phyloP scores from a whole-genome alignment of 2,329 filamentous ascomycete genomes.

The Shiraia bambusicola region DNA sequence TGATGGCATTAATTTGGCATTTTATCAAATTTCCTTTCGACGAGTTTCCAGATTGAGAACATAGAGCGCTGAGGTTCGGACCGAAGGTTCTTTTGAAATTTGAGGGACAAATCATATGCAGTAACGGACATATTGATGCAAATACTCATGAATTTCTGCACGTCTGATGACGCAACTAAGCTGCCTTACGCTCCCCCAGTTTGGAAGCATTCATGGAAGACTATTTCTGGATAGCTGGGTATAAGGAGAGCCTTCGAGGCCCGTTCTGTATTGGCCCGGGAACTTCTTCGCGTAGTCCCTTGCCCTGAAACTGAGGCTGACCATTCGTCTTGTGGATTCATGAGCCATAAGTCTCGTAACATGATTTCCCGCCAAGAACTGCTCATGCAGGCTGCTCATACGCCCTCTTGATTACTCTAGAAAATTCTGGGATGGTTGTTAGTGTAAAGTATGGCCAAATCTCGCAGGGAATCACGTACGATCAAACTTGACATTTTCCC shows the following conservation, averaged over 20 bases:
- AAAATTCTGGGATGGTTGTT: conserved; percentile 31
- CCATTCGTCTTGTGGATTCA: conserved; percentile 2
- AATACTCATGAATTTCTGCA: no score
- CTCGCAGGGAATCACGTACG: conserved; percentile 47
- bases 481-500: conserved; percentile 91
- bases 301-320: conserved; percentile 13
- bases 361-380: conserved; percentile 6
- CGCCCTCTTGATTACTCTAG: conserved; percentile 40
- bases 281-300: conserved; percentile 7
- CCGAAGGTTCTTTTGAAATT: no score
- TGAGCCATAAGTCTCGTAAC: conserved; percentile 17
- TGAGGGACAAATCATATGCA: no score
- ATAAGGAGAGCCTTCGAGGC: conserved; percentile 13
- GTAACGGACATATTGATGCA: no score
- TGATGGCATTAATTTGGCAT: no score
- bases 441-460: conserved; percentile 4
- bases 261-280: conserved; percentile 10
- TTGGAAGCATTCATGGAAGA: not conserved
- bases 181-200: no score
- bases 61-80: no score
- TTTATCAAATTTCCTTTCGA: no score
- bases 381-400: conserved; percentile 43
- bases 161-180: no score
- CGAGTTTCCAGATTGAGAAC: no score
- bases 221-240: conserved; percentile 9